Evolutionary conservation across 2,329 filamentous ascomycete species (phyloP).

Genomic region (Neocatenulostroma microsporum): DNA sequence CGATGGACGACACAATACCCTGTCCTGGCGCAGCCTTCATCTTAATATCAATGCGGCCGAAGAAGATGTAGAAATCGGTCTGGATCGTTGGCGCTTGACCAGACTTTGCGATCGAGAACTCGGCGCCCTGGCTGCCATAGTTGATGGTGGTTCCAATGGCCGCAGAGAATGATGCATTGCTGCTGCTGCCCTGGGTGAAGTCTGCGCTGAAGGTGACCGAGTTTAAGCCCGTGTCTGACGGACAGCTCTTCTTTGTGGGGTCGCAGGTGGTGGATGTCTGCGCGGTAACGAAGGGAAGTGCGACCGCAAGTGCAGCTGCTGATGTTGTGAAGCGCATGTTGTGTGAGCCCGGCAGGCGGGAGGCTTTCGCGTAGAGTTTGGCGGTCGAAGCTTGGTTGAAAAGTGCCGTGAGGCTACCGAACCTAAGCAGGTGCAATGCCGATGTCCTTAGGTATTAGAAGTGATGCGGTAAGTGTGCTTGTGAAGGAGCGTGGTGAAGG

Average conservation of each 20-base stretch:
- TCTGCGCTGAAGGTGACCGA: slow-evolving; percentile 44
- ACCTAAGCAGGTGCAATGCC: too few species aligned
- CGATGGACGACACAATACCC: slow-evolving; percentile 87
- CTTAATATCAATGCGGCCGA: slow-evolving; percentile 68
- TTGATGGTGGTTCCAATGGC: slow-evolving; percentile 58
- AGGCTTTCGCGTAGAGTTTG: too few species aligned
- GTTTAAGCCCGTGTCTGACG: slow-evolving; percentile 62
- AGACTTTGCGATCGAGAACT: slow-evolving; percentile 62
- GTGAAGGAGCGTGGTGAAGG: slow-evolving; percentile 1
- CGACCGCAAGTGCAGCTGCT: slow-evolving; percentile 29
- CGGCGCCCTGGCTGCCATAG: slow-evolving; percentile 56
- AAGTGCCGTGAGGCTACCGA: background rate
- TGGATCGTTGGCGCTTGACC: slow-evolving; percentile 72
- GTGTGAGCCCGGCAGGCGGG: too few species aligned
- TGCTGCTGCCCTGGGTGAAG: slow-evolving; percentile 50
- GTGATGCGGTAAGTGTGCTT: background rate
- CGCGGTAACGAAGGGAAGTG: slow-evolving; percentile 48
- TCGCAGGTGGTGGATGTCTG: slow-evolving; percentile 76
- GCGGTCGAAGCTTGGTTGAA: background rate
- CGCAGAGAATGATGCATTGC: slow-evolving; percentile 52
- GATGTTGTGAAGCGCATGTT: slow-evolving; percentile 28
- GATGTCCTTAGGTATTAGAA: too few species aligned
- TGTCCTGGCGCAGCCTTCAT: slow-evolving; percentile 80
- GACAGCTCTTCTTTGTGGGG: slow-evolving; percentile 63
- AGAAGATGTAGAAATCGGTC: slow-evolving; percentile 78